Evolutionary conservation across 176 grass and related monocot genomes (phyloP).

Genomic region (Oryza brachyantha): DNA sequence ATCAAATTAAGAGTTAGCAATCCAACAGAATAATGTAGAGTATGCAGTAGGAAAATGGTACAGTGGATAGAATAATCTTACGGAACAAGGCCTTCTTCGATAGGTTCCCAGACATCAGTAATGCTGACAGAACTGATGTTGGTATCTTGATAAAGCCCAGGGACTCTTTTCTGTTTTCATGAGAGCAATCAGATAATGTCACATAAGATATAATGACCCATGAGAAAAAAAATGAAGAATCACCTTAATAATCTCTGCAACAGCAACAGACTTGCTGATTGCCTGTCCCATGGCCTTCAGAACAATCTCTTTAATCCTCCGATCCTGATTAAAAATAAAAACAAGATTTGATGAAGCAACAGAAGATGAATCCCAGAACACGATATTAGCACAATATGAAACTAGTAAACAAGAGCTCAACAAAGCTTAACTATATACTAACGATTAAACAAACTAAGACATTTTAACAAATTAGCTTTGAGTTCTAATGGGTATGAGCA

Average conservation of each 20-base stretch:
- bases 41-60: slow-evolving; percentile 4
- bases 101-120: slow-evolving; percentile 96
- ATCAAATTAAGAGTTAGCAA: neutral
- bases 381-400: neutral
- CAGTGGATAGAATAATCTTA: slow-evolving; percentile 29
- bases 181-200: slow-evolving; percentile 24
- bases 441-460: neutral
- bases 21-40: neutral
- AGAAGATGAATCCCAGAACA: neutral
- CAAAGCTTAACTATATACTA: too few relatives aligned
- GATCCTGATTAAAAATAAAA: slow-evolving; percentile 55
- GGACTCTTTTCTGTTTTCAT: slow-evolving; percentile 65
- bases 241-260: slow-evolving; percentile 97
- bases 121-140: slow-evolving; percentile 89
- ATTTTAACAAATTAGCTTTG: neutral
- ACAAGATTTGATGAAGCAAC: neutral
- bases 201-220: slow-evolving; percentile 5
- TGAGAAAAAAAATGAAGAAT: neutral
- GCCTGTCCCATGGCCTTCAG: slow-evolving; percentile 98
- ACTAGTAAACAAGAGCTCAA: neutral
- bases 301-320: slow-evolving; percentile 76
- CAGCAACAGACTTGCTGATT: slow-evolving; percentile 85
- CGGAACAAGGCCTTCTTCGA: slow-evolving; percentile 98
- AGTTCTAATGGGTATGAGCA: neutral
- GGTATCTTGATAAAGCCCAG: slow-evolving; percentile 80